Evolutionary conservation across 345 rosid species (phyloP).

Genomic region (Citrus glauca): DNA sequence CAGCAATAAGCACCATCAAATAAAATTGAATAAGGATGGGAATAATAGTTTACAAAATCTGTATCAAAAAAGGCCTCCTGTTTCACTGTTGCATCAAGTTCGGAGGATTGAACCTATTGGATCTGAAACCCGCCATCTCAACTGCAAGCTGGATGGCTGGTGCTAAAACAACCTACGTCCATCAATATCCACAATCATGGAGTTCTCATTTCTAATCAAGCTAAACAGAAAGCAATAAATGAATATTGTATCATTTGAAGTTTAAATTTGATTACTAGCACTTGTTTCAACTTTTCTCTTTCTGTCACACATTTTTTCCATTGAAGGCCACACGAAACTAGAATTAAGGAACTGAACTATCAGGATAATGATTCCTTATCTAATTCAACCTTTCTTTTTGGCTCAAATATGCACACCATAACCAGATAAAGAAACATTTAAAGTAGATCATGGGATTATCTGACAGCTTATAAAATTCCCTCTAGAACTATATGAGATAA

Average conservation of each 20-base stretch:
- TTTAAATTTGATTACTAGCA: not conserved
- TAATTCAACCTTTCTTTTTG: not conserved
- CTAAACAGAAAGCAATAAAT: not conserved
- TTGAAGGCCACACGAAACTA: not conserved
- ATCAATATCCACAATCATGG: not conserved
- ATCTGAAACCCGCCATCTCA: not conserved
- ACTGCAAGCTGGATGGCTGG: not conserved
- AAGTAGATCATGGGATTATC: not conserved
- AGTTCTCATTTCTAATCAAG: not conserved
- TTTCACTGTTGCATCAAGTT: not conserved
- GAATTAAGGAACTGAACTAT: not conserved
- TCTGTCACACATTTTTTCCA: not conserved
- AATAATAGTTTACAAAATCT: not conserved
- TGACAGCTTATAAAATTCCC: not conserved
- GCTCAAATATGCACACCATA: not conserved
- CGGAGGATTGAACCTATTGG: not conserved
- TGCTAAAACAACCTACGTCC: not conserved
- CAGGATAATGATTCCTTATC: not conserved
- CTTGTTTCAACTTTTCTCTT: not conserved
- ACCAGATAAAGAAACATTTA: not conserved
- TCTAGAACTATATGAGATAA: not conserved
- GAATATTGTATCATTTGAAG: not conserved
- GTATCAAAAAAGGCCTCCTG: not conserved
- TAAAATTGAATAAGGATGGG: not conserved
- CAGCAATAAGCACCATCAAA: not conserved